Base-by-base conservation (phyloP, 306 rosid genomes). In the Ammopiptanthus mongolicus region DNA sequence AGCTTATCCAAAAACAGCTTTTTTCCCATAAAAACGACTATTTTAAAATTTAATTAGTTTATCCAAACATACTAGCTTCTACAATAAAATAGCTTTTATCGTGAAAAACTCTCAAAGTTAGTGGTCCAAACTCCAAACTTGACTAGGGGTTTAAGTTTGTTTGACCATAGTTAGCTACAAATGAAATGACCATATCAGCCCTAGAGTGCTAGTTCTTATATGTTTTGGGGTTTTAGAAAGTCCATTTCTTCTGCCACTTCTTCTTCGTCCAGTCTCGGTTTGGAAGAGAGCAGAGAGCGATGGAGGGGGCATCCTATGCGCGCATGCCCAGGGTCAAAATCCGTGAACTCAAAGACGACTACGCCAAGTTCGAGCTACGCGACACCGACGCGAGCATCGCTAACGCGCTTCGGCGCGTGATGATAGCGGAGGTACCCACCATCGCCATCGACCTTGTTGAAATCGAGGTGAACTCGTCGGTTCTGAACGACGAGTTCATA, bases 381-480 rank as follows among this genome's bases (percentile, higher is more conserved):
- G 99, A 95, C 69, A 95, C 98, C 1, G 97, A 95, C 63, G 96
- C 85, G 0, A 90, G 97, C 74, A 81, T 95, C 9, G 99, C 99
- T 22, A 95, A 95, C 81, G 97, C 97, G 28, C 96, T 95, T 6
- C 91, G 98, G 21, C 98, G 98, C 77, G 93, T 95, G 69, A 95
- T 95, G 98, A 91, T 95, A 13, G 87, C 99, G 5, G 99, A 92
- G 82, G 97, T 92, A 0, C 99, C 99, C 6, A 95, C 97, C 8
- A 61, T 95, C 10, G 99, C 99, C 50, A 95, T 95, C 37, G 97
- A 95, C 86, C 90, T 95, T 0, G 97, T 95, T 0, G 99, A 95
- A 58, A 95, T 90, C 60, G 99, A 95, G 71, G 96, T 89, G 15
- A 95, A 92, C 91, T 95, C 99, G 14, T 92, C 97, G 6, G 99